Base-by-base conservation (phyloP, 805 yeast species). In the Brettanomyces nanus region DNA sequence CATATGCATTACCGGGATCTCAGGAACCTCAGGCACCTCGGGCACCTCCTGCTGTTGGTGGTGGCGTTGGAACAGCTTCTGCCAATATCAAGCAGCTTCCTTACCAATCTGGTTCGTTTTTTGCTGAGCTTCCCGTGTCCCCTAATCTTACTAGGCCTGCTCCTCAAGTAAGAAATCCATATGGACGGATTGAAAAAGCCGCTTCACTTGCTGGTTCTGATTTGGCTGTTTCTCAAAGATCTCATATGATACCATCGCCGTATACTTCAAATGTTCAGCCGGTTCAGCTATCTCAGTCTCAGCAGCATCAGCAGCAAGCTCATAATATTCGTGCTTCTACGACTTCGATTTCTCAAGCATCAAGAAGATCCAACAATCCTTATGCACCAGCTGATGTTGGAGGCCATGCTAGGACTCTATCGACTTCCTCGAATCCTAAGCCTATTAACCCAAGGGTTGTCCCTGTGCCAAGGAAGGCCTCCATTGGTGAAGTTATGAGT, bases 361-460 rank as follows among this genome's bases (percentile, higher is more conserved):
- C 37, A 3, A 37, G 49, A 29, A 45, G 41, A 30, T 17, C 51
- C 3, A 36, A 51, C 9, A 56, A 58, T 31, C 60, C 61, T 5
- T 56, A 56, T 46, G 62, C 60, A 19, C 62, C 62, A 13, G 45
- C 54, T 2, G 52, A 49, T 21, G 51, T 35, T 9, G 60, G 59
- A 4, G 62, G 60, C 2, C 62, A 53, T 42, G 50, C 53, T 4
- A 47, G 57, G 38, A 50, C 51, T 2, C 18, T 44, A 1, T 55
- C 61, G 2, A 36, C 48, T 1, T 32, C 51, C 5, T 39, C 50
- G 2, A 45, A 33, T n/a, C 46, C 52, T 6, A 29, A 31, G 19
- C 52, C 55, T 2, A 31, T 51, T 9, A 46, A 53, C 19, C 54
- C 60, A 6, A 54, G 44, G 20, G 47, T 55, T 11, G 45, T 56